Evolutionary conservation across 345 rosid species (phyloP).

Genomic region (Euphorbia peplus): DNA sequence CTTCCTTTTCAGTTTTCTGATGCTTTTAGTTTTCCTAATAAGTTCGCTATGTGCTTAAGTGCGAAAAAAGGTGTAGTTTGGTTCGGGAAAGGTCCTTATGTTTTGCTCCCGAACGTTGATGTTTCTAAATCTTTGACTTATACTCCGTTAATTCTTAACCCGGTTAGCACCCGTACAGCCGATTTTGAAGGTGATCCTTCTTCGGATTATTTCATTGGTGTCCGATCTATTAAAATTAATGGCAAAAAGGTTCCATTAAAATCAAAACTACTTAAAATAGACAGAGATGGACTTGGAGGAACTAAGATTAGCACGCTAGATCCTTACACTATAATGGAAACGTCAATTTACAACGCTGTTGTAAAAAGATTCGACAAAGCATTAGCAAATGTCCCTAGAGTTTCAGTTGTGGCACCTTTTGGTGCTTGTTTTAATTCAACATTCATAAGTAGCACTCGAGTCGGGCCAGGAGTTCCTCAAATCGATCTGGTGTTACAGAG

Average conservation of each 20-base stretch:
- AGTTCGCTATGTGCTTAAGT: slow-evolving; percentile 16
- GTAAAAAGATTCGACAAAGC: not conserved
- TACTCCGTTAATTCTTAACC: slow-evolving; percentile 15
- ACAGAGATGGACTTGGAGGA: slow-evolving; percentile 13
- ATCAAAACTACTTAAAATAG: slow-evolving; percentile 3
- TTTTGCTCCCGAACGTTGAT: not conserved
- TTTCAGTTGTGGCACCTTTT: slow-evolving; percentile 10
- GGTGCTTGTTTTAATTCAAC: slow-evolving; percentile 5
- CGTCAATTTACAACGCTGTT: slow-evolving; percentile 17
- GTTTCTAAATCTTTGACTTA: slow-evolving; percentile 2
- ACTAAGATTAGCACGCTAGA: slow-evolving; percentile 24
- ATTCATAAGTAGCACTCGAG: not conserved
- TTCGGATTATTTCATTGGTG: slow-evolving; percentile 16
- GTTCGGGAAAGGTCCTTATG: slow-evolving; percentile 5
- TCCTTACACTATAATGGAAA: slow-evolving; percentile 22
- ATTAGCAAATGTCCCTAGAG: not conserved
- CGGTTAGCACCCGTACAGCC: not conserved
- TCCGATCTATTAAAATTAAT: slow-evolving; percentile 8
- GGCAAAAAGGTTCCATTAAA: not conserved
- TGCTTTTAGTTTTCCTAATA: slow-evolving; percentile 9
- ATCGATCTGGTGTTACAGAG: slow-evolving; percentile 12
- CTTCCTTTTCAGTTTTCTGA: slow-evolving; percentile 18
- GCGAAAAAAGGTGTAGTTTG: not conserved
- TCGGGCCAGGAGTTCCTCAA: slow-evolving; percentile 8
- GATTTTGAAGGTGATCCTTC: not conserved